A percentile compares a stretch with the other conserved stretches of the same genome.
Evolutionary conservation across 768 basidiomycete species (phyloP).

Genomic region (Termitomyces sp.): DNA sequence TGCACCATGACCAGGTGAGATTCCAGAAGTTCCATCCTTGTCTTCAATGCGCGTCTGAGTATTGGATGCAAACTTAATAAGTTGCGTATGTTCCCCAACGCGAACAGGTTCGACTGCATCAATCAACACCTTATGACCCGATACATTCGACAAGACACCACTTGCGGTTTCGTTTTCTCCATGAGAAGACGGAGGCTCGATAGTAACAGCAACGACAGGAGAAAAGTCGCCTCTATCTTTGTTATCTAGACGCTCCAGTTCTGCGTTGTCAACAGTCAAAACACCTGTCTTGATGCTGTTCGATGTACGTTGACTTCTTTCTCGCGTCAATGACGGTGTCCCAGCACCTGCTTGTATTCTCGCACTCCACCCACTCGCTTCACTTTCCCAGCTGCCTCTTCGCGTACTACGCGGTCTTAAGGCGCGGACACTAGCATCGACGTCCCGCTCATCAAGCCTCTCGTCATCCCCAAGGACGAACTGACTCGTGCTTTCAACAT

Average conservation of each 20-base stretch:
- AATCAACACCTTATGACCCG: constrained; percentile 7
- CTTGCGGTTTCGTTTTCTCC: neutral
- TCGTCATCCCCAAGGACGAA: constrained; percentile 65
- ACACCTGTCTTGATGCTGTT: constrained; percentile 57
- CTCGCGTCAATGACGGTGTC: constrained; percentile 40
- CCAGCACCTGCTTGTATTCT: constrained; percentile 44
- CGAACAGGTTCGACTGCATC: constrained; percentile 9
- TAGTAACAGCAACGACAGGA: constrained; percentile 1
- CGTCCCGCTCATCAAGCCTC: constrained; percentile 59
- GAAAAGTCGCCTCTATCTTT: constrained; percentile 16
- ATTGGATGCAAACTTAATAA: neutral
- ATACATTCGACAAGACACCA: neutral
- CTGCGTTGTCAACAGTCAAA: constrained; percentile 43
- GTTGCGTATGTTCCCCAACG: neutral
- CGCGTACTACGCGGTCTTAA: constrained; percentile 80
- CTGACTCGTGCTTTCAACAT: constrained; percentile 64
- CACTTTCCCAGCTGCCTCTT: constrained; percentile 89
- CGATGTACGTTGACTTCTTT: constrained; percentile 55
- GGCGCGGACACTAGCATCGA: constrained; percentile 87
- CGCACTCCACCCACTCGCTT: constrained; percentile 85
- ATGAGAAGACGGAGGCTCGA: constrained; percentile 5
- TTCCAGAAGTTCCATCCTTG: neutral
- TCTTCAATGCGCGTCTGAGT: neutral
- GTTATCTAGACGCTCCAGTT: constrained; percentile 21
- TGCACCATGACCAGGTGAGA: neutral